Evolutionary conservation across 768 basidiomycete genomes (phyloP), one percentile per base, ranked within the genome.

Genomic region (Termitomyces sp.): DNA sequence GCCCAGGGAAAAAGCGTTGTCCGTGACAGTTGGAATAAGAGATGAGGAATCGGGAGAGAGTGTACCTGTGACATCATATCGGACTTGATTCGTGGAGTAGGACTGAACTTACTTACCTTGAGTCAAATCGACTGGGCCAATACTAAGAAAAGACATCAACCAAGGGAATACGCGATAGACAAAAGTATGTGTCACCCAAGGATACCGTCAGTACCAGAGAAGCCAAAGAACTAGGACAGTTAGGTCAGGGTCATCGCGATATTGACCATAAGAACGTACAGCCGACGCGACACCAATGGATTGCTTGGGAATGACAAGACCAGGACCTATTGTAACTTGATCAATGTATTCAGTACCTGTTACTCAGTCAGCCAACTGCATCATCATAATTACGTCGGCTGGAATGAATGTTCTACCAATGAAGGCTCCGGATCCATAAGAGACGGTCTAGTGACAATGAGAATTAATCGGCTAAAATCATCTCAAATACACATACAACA

Each of bases 241-340:
- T 7, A 26, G 12, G 50, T 52, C 2, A 52, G 16, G 75, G 6
- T 26, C 13, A 43, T 47, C 6, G 13, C 10, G 2, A 16, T 26
- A 24, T 52, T 24, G 18, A 38, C n/a, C 4, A n/a, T n/a, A 20
- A 36, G 33, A 1, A 35, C 61, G 35, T 33, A 72, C 73, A 0
- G 16, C 63, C 3, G 72, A 67, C 12, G 87, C 84, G 52, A 83
- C 85, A 64, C 87, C 87, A 51, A 89, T 85, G n/a, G 84, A 86
- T 64, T 89, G 87, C 5, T 66, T 54, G 12, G 71, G 56, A 53
- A 89, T 80, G 49, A 75, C 73, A 20, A 87, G 76, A 22, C 76
- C 78, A 24, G 68, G 50, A 16, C 76, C 75, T 51, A 89, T 70
- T 1, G 78, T 76, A 45, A 89, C 83, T 4, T 71, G 72, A 66